These are phyloP conservation scores for Talaromyces verruculosus DNA, from an alignment of 2,329 filamentous ascomycete species.

Conservation along the genomic window DNA sequence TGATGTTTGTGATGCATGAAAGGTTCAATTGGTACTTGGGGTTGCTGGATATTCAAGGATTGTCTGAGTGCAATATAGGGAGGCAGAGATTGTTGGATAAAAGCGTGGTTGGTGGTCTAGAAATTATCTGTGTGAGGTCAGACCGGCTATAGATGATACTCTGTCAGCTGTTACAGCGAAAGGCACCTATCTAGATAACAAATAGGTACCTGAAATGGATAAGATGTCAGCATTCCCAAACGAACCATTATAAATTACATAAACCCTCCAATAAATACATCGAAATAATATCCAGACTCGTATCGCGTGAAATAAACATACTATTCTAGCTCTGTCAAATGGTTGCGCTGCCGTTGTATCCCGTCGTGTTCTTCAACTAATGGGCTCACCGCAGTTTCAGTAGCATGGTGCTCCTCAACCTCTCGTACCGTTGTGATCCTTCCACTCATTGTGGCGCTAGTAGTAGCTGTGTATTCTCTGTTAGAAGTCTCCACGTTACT, in stretches of 20 bases:
- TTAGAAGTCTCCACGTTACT: neutral
- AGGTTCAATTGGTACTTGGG: too few species aligned
- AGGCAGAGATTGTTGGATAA: too few species aligned
- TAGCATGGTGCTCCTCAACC: constrained; percentile 12
- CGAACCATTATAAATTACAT: neutral
- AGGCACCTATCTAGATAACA: neutral
- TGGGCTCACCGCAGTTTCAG: neutral
- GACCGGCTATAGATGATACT: neutral
- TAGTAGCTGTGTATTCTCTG: constrained; percentile 1
- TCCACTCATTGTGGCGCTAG: neutral
- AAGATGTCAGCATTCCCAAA: neutral
- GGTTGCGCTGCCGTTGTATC: neutral
- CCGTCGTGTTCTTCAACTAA: neutral
- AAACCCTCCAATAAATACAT: neutral
- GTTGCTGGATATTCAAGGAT: too few species aligned
- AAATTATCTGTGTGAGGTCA: neutral
- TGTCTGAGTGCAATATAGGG: too few species aligned
- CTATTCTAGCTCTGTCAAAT: constrained; percentile 6
- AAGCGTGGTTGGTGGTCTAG: too few species aligned
- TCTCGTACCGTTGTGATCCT: constrained; percentile 18
- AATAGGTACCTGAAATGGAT: neutral
- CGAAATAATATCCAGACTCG: neutral
- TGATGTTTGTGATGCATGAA: constrained; percentile 1
- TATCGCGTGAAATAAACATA: neutral
- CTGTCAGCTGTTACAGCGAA: neutral